phyloP scores from a whole-genome alignment of 805 yeast genomes.

The Saturnispora mendoncae region DNA sequence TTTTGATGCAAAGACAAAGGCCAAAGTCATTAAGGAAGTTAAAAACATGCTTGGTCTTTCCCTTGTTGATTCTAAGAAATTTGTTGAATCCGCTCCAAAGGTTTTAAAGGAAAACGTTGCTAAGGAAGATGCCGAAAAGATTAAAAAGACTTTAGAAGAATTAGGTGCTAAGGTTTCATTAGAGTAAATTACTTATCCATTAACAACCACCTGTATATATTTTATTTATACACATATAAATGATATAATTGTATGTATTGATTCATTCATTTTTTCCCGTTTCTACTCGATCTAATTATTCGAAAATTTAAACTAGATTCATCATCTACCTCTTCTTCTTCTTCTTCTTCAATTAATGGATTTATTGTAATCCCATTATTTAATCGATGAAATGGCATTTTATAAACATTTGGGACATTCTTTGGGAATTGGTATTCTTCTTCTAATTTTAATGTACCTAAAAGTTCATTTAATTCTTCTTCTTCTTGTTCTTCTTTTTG shows the following conservation, averaged over 20 bases:
- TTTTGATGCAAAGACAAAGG: constrained; percentile 90
- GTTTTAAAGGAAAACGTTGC: constrained; percentile 89
- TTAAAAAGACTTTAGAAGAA: constrained; percentile 85
- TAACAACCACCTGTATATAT: background rate
- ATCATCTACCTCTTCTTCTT: too few relatives aligned
- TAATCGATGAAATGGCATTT: constrained; percentile 3
- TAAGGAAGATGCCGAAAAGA: constrained; percentile 95
- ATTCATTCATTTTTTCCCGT: too few relatives aligned
- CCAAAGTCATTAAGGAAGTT: constrained; percentile 96
- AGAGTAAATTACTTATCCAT: constrained; percentile 45
- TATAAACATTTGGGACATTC: background rate
- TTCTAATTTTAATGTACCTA: background rate
- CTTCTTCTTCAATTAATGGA: too few relatives aligned
- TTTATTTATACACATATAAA: constrained; percentile 4
- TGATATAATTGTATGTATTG: too few relatives aligned
- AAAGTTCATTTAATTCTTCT: background rate
- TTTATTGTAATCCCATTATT: too few relatives aligned
- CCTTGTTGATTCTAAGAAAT: constrained; percentile 93
- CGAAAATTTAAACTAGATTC: too few relatives aligned
- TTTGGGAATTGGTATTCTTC: background rate
- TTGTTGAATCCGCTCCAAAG: constrained; percentile 97
- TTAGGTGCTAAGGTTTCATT: constrained; percentile 88
- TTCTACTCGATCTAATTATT: too few relatives aligned
- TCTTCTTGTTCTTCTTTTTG: background rate
- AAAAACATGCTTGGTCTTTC: constrained; percentile 85